Evolutionary conservation across 495 filamentous ascomycete genomes (phyloP).

Genomic region (Podospora comata): DNA sequence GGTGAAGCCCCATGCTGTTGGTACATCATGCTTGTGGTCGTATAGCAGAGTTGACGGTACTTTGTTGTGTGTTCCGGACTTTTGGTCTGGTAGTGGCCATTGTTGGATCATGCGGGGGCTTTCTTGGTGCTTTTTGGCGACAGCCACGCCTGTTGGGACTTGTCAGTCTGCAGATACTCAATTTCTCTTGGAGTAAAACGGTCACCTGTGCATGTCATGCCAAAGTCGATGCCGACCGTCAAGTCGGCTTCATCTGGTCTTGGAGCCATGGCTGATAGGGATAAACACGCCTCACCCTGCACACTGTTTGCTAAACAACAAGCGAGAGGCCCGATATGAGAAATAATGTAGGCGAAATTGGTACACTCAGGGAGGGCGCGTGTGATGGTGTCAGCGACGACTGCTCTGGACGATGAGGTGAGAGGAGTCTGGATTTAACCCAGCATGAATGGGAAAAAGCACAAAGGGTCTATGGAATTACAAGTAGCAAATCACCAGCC

Average conservation of each 20-base stretch:
- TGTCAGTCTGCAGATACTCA: background rate
- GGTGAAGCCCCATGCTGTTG: constrained; percentile 1
- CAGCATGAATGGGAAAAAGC: background rate
- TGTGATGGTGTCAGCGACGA: too few relatives aligned
- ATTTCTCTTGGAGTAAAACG: too few relatives aligned
- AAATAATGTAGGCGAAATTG: background rate
- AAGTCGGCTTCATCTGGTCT: background rate
- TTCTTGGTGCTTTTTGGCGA: background rate
- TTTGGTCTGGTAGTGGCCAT: background rate
- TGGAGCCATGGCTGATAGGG: background rate
- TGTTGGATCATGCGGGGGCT: background rate
- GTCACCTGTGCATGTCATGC: constrained; percentile 5
- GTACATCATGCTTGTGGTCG: background rate
- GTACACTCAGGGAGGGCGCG: background rate
- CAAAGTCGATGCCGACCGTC: constrained; percentile 3
- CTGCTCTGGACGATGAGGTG: background rate
- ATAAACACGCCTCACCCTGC: background rate
- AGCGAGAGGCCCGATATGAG: background rate
- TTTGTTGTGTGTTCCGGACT: background rate
- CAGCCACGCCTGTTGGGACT: background rate
- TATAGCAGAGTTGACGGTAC: constrained; percentile 3
- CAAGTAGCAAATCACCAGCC: background rate
- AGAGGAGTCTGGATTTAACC: background rate
- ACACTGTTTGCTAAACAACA: background rate
- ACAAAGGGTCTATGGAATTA: background rate